Evolutionary conservation across 257 asterid genomes (phyloP).

Genomic region (Osmanthus fragrans): DNA sequence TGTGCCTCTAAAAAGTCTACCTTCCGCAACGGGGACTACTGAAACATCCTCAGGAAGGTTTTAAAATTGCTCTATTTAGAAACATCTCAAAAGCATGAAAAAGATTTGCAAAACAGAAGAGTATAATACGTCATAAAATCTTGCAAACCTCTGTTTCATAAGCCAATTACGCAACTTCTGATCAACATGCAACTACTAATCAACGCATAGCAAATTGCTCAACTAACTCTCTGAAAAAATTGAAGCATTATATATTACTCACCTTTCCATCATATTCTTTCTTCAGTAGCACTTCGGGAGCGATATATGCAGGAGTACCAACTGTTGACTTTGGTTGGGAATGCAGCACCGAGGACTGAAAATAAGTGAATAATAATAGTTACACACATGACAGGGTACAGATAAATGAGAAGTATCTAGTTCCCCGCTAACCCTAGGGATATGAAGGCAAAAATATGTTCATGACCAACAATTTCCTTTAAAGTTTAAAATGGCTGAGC

Average conservation of each 20-base stretch:
- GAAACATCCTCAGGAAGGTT: not conserved
- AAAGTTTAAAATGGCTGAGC: not conserved
- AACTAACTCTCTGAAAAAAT: not conserved
- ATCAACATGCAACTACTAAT: not conserved
- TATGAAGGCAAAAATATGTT: not conserved
- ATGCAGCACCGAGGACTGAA: constrained; percentile 94
- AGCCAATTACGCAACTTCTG: not conserved
- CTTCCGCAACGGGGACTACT: not conserved
- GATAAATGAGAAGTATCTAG: constrained; percentile 3
- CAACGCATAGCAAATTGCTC: not conserved
- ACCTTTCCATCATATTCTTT: constrained; percentile 99
- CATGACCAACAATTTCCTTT: not conserved
- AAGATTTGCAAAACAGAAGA: not conserved
- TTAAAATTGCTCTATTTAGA: not conserved
- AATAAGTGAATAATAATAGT: constrained; percentile 20
- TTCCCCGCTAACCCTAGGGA: not conserved
- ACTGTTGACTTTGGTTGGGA: constrained; percentile 99
- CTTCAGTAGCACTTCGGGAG: constrained; percentile 93
- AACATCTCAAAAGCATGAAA: not conserved
- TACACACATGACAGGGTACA: not conserved
- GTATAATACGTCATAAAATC: not conserved
- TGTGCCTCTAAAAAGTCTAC: not conserved
- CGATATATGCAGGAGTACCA: constrained; percentile 99
- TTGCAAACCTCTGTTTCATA: not conserved
- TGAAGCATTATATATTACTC: constrained; percentile 9